These are phyloP conservation scores for Suillus lakei DNA, from an alignment of 768 basidiomycete species.

Conservation along the genomic window DNA sequence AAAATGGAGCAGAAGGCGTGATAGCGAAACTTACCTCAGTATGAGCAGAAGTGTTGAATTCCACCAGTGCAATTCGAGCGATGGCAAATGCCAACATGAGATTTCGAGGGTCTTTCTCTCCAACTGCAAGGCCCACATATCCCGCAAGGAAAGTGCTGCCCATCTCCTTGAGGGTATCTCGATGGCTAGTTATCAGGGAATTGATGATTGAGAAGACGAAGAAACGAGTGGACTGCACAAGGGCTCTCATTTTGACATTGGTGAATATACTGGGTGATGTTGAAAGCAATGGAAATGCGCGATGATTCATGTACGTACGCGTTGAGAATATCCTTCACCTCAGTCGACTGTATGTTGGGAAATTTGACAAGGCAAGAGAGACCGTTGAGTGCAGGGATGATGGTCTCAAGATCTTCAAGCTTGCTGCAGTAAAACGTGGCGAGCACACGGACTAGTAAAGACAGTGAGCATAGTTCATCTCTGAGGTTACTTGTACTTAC, in stretches of 20 bases:
- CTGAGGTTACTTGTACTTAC: slow-evolving; percentile 46
- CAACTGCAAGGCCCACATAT: slow-evolving; percentile 85
- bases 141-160: slow-evolving; percentile 73
- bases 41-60: slow-evolving; percentile 78
- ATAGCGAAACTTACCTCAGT: slow-evolving; percentile 66
- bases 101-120: slow-evolving; percentile 98
- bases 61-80: slow-evolving; percentile 81
- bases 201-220: slow-evolving; percentile 84
- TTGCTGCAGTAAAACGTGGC: slow-evolving; percentile 85
- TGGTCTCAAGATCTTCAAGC: slow-evolving; percentile 82
- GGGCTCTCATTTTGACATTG: slow-evolving; percentile 79
- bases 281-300: slow-evolving; percentile 7
- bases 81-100: slow-evolving; percentile 89
- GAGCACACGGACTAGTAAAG: slow-evolving; percentile 73
- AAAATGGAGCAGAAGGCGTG: not conserved
- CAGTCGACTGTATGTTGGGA: slow-evolving; percentile 64
- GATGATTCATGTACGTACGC: slow-evolving; percentile 51
- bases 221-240: slow-evolving; percentile 84
- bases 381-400: slow-evolving; percentile 82
- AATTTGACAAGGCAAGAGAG: slow-evolving; percentile 67
- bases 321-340: slow-evolving; percentile 62
- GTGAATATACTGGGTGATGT: slow-evolving; percentile 60
- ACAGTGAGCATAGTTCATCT: slow-evolving; percentile 7
- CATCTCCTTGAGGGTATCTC: slow-evolving; percentile 69
- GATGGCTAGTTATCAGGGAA: slow-evolving; percentile 43